These are phyloP conservation scores for Lasiosphaeria hispida DNA, from an alignment of 495 filamentous ascomycete genomes.

Conservation along the genomic window DNA sequence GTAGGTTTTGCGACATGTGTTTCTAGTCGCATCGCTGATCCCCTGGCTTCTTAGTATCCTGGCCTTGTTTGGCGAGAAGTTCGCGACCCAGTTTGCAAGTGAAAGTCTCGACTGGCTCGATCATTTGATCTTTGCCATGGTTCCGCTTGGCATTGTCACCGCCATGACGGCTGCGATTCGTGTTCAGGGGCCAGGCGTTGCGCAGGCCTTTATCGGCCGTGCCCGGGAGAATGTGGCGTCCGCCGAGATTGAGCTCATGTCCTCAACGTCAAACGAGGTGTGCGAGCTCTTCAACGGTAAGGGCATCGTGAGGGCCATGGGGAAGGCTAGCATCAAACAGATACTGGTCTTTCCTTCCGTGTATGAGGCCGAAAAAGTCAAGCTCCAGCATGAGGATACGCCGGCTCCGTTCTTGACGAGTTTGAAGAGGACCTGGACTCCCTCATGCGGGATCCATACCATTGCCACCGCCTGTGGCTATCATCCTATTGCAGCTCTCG, in stretches of 20 bases:
- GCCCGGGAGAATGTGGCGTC: neutral
- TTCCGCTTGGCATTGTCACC: slow-evolving; percentile 54
- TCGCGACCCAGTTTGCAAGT: slow-evolving; percentile 57
- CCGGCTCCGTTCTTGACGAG: too few relatives aligned
- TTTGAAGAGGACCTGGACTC: too few relatives aligned
- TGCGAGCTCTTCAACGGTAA: slow-evolving; percentile 7
- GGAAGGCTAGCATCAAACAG: neutral
- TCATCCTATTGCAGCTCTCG: too few relatives aligned
- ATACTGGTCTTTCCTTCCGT: neutral
- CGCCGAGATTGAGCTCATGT: slow-evolving; percentile 4
- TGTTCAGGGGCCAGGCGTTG: slow-evolving; percentile 41
- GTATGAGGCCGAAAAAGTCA: neutral
- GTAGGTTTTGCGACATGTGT: too few relatives aligned
- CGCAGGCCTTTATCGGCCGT: neutral
- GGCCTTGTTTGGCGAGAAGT: slow-evolving; percentile 53
- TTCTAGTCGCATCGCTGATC: too few relatives aligned
- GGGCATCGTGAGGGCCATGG: neutral
- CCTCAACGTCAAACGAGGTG: neutral
- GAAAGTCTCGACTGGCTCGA: slow-evolving; percentile 46
- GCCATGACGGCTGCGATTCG: slow-evolving; percentile 52
- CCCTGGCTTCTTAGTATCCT: too few relatives aligned
- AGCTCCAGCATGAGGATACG: neutral
- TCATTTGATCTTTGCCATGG: slow-evolving; percentile 52
- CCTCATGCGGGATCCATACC: too few relatives aligned
- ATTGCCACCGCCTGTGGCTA: too few relatives aligned